These are phyloP conservation scores for Pseudozyma flocculosa DNA, from an alignment of 1,284 basidiomycete species.

Conservation along the genomic window DNA sequence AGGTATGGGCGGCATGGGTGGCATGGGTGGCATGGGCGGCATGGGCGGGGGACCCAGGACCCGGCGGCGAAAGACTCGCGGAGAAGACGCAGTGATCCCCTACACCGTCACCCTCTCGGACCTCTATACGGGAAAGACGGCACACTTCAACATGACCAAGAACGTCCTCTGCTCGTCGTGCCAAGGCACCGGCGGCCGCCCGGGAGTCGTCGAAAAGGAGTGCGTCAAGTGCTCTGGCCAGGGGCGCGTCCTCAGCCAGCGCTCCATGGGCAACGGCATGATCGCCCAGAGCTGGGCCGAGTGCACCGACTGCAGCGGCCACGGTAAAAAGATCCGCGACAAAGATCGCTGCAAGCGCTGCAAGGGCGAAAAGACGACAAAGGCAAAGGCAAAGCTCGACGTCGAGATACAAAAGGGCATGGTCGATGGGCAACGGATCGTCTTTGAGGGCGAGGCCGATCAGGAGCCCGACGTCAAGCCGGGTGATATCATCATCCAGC, in stretches of 20 bases:
- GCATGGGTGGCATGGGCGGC: conserved; percentile 28
- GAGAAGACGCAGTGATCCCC: conserved; percentile 62
- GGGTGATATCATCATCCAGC: conserved; percentile 72
- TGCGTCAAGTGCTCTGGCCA: conserved; percentile 83
- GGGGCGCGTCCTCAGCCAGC: conserved; percentile 68
- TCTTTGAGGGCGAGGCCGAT: conserved; percentile 85
- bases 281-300: conserved; percentile 62
- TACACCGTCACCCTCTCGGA: conserved; percentile 89
- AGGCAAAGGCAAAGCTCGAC: conserved; percentile 71
- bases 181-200: conserved; percentile 81
- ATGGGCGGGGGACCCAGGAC: conserved; percentile 55
- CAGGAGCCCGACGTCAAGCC: conserved; percentile 43
- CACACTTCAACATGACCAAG: conserved; percentile 86
- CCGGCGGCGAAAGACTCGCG: conserved; percentile 55
- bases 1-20: conserved; percentile 39
- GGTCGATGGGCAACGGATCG: conserved; percentile 77
- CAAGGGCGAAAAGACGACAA: conserved; percentile 79
- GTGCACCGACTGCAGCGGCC: conserved; percentile 78
- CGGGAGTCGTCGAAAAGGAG: conserved; percentile 74
- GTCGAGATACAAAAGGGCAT: conserved; percentile 79
- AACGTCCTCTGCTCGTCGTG: conserved; percentile 77
- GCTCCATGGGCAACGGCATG: conserved; percentile 49
- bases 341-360: conserved; percentile 97
- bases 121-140: conserved; percentile 84
- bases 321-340: conserved; percentile 77